These are phyloP conservation scores for Ceratocystis destructans DNA, from an alignment of 2,329 filamentous ascomycete genomes.

Conservation along the genomic window DNA sequence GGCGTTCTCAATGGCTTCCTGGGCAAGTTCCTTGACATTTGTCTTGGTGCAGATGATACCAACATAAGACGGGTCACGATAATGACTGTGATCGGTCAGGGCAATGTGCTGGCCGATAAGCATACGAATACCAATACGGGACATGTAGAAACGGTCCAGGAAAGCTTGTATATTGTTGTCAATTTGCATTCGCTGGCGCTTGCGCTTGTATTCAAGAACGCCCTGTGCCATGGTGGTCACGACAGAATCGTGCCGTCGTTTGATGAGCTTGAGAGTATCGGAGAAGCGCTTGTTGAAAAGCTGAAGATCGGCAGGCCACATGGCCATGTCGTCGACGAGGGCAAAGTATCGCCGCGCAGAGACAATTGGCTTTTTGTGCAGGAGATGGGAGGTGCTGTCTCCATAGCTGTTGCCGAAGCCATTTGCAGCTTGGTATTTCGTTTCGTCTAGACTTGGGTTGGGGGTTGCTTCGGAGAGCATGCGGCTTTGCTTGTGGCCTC, in stretches of 20 bases:
- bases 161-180: slow-evolving; percentile 95
- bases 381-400: slow-evolving; percentile 35
- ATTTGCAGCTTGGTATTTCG: slow-evolving; percentile 56
- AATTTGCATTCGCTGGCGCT: slow-evolving; percentile 92
- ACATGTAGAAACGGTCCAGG: slow-evolving; percentile 99
- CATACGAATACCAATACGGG: slow-evolving; percentile 97
- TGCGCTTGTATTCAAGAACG: slow-evolving; percentile 95
- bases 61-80: slow-evolving; percentile 84
- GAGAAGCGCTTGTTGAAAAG: slow-evolving; percentile 90
- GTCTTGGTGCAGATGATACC: slow-evolving; percentile 99
- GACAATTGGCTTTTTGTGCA: slow-evolving; percentile 35
- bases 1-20: slow-evolving; percentile 96
- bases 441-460: slow-evolving; percentile 78
- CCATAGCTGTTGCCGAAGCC: slow-evolving; percentile 32
- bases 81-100: slow-evolving; percentile 80
- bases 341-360: slow-evolving; percentile 69
- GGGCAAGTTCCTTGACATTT: slow-evolving; percentile 84
- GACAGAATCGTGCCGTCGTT: slow-evolving; percentile 88
- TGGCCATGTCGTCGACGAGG: slow-evolving; percentile 78
- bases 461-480: slow-evolving; percentile 70
- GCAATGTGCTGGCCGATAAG: slow-evolving; percentile 97
- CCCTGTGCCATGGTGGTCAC: slow-evolving; percentile 97
- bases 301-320: slow-evolving; percentile 89
- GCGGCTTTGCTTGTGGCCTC: slow-evolving; percentile 43
- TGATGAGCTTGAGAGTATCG: slow-evolving; percentile 81